Evolutionary conservation across 805 yeast species (phyloP).

Genomic region (Pichia rugopelliculosa): DNA sequence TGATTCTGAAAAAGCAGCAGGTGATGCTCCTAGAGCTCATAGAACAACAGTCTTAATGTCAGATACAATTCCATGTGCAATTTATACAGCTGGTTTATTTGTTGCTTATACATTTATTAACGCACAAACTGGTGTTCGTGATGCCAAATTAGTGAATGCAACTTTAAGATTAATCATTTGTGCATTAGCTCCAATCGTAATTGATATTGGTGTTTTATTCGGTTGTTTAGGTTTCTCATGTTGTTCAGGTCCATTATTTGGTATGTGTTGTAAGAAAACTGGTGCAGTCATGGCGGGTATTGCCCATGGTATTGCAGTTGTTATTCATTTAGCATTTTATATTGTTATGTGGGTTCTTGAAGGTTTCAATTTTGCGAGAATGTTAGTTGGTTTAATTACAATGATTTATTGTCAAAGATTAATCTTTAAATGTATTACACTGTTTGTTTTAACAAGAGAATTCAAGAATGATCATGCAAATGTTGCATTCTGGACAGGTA

Average conservation of each 20-base stretch:
- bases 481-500: conserved; percentile 99
- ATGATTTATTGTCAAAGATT: conserved; percentile 83
- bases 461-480: conserved; percentile 92
- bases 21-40: conserved; percentile 79
- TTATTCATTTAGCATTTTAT: conserved; percentile 80
- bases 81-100: conserved; percentile 74
- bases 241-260: conserved; percentile 95
- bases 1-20: conserved; percentile 74
- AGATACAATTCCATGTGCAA: conserved; percentile 61
- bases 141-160: conserved; percentile 54
- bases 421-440: conserved; percentile 76
- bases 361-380: conserved; percentile 82
- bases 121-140: conserved; percentile 76
- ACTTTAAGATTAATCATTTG: conserved; percentile 66
- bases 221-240: conserved; percentile 80
- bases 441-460: conserved; percentile 81
- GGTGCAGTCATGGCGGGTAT: conserved; percentile 93
- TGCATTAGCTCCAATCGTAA: conserved; percentile 83
- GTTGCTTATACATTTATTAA: conserved; percentile 75
- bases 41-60: conserved; percentile 64
- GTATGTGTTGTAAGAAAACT: conserved; percentile 93
- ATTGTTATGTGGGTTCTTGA: conserved; percentile 96
- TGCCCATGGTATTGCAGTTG: conserved; percentile 92
- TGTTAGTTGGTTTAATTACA: conserved; percentile 79
- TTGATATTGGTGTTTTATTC: conserved; percentile 79